Conservation (phyloP, 352 stramenopile genomes). For the Pythium plurisporium region DNA sequence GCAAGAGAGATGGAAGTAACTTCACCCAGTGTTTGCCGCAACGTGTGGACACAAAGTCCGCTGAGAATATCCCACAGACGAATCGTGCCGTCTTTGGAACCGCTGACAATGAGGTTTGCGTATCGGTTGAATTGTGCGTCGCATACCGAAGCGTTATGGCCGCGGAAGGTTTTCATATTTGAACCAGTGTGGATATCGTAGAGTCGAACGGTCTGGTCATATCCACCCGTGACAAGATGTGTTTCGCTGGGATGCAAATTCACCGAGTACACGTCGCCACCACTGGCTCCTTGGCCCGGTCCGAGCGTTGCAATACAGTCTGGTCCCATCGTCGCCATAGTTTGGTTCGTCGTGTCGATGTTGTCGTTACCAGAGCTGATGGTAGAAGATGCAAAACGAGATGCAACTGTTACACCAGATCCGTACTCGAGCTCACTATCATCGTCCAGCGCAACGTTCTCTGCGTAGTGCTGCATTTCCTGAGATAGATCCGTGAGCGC, state of each 20-base stretch:
- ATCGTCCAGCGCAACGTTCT: conserved; percentile 30
- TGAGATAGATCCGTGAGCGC: conserved; percentile 32
- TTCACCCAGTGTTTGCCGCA: conserved; percentile 80
- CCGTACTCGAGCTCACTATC: conserved; percentile 36
- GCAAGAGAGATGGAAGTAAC: conserved; percentile 84
- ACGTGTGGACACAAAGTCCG: conserved; percentile 80
- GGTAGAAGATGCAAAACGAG: not conserved
- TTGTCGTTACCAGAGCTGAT: not conserved
- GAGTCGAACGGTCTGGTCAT: conserved; percentile 84
- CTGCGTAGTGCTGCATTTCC: conserved; percentile 32
- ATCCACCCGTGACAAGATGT: conserved; percentile 83
- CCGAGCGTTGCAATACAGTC: conserved; percentile 24
- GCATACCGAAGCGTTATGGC: conserved; percentile 76
- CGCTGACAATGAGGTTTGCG: conserved; percentile 82
- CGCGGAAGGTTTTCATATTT: conserved; percentile 73
- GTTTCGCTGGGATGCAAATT: conserved; percentile 83
- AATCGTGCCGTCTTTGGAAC: conserved; percentile 84
- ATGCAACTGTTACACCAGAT: conserved; percentile 18
- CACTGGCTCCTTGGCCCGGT: conserved; percentile 30
- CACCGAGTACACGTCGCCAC: conserved; percentile 80
- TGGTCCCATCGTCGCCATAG: not conserved
- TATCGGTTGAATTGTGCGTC: conserved; percentile 87
- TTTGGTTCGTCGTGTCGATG: conserved; percentile 1
- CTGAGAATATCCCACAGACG: conserved; percentile 87
- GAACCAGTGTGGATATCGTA: conserved; percentile 77